Evolutionary conservation across 2,329 filamentous ascomycete species (phyloP), one percentile per base, ranked within the genome.

Genomic region (Dendryphion nanum): DNA sequence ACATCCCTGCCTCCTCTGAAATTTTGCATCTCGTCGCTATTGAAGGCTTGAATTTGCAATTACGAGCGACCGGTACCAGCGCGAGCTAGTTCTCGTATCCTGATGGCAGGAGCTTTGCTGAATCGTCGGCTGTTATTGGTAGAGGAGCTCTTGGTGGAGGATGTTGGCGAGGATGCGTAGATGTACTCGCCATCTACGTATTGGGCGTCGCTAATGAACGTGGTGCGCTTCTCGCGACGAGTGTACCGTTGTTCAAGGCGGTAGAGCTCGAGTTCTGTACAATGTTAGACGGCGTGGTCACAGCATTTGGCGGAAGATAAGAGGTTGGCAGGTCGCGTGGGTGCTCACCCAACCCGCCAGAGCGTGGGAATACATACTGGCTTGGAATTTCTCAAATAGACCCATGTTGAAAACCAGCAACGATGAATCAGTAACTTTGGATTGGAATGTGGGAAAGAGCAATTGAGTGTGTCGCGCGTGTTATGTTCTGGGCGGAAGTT

Each of bases 161-260:
- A 53, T 12, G 57, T 57, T 15, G 63, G 63, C 16, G 59, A 60
- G 14, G 60, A 59, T 35, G 64, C 65, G 76, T 89, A 94, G 66
- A 95, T 76, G 72, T 96, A 96, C 73, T 96, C 91, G 69, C 90
- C 93, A 64, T 97, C 88, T 49, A 96, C 86, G 68, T 97, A 97
- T 64, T 87, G 79, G 19, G 89, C 91, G 58, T 88, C 89, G 61
- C 86, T 89, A 61, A 86, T 82, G 67, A 95, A 95, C 44, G 87
- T 93, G 38, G 83, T 90, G 65, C 91, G 88, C 55, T 91, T 87
- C 58, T 91, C 89, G 64, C 89, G 85, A 59, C 86, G 86, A 35
- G 90, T 94, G 75, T 97, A 97, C 57, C 89, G 85, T 73, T 96
- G 85, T 73, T 97, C 91, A 52, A 97, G 83, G 34, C 89, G 87